A percentile compares a stretch with the other conserved stretches of the same genome.
Conservation (phyloP, 148 eudicot genomes). For the Linanthus parryae region DNA sequence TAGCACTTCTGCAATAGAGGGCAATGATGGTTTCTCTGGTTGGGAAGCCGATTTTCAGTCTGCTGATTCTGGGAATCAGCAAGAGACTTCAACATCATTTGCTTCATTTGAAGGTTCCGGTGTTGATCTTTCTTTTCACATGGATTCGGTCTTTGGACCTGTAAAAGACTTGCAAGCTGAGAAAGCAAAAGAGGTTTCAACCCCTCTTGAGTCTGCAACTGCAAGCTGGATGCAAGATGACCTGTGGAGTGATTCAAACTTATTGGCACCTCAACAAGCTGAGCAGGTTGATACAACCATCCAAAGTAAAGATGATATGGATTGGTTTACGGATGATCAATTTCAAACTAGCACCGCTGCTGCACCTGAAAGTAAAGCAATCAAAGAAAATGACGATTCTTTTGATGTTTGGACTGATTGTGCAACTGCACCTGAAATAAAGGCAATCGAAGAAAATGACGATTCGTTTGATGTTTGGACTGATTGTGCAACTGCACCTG, state of each 20-base stretch:
- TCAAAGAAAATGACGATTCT: background rate
- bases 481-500: conserved; percentile 29
- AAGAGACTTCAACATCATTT: conserved; percentile 14
- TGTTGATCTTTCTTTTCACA: conserved; percentile 34
- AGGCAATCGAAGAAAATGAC: conserved; percentile 21
- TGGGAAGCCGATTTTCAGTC: conserved; percentile 91
- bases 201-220: conserved; percentile 17
- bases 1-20: conserved; percentile 24
- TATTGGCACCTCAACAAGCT: conserved; percentile 14
- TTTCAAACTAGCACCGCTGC: conserved; percentile 15
- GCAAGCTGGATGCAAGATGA: conserved; percentile 26
- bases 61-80: conserved; percentile 26
- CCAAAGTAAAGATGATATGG: conserved; percentile 19
- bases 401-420: conserved; percentile 3
- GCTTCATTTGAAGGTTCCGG: conserved; percentile 11
- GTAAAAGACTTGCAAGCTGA: conserved; percentile 17
- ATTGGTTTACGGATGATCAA: conserved; percentile 35
- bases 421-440: conserved; percentile 16
- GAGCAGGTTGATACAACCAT: conserved; percentile 23
- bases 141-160: conserved; percentile 36
- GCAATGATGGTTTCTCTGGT: conserved; percentile 37
- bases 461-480: conserved; percentile 43
- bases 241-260: conserved; percentile 18
- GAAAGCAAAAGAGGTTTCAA: conserved; percentile 15
- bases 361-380: background rate